Conservation (phyloP, 305 asterid genomes). For the Andrographis paniculata region DNA sequence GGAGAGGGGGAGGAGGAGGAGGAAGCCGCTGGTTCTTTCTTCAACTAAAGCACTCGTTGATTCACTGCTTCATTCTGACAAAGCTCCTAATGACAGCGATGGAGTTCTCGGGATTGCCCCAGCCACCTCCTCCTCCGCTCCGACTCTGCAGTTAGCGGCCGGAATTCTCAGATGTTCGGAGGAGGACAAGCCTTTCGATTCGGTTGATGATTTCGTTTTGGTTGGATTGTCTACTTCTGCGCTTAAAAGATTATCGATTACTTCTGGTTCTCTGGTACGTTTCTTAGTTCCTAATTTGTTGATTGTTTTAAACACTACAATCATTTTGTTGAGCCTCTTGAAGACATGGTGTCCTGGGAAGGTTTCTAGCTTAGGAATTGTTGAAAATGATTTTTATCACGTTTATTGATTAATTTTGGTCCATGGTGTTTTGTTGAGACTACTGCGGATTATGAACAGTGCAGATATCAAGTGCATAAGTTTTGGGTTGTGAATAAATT, state of each 20-base stretch:
- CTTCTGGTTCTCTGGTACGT: constrained; percentile 89
- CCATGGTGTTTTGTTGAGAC: too few species aligned
- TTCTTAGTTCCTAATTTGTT: neutral
- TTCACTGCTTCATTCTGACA: constrained; percentile 37
- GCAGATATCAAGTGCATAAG: too few species aligned
- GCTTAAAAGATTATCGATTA: constrained; percentile 62
- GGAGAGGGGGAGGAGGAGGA: constrained; percentile 56
- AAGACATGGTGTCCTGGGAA: neutral
- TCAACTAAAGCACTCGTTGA: constrained; percentile 67
- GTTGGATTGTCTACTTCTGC: constrained; percentile 64
- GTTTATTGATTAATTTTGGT: too few species aligned
- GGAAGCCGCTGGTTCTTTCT: constrained; percentile 88
- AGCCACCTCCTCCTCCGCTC: constrained; percentile 18
- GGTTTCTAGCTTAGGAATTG: too few species aligned
- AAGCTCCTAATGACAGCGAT: constrained; percentile 13
- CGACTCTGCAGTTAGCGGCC: constrained; percentile 36
- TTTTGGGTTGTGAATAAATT: too few species aligned
- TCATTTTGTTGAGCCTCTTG: neutral
- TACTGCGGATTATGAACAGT: too few species aligned
- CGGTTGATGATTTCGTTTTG: constrained; percentile 49
- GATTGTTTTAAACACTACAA: neutral
- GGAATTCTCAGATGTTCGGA: constrained; percentile 55
- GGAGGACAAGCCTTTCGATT: constrained; percentile 20
- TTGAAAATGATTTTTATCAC: too few species aligned
- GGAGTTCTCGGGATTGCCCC: constrained; percentile 20